A percentile compares a stretch with the other conserved stretches of the same genome.
Conservation (phyloP, 176 grass and related monocot species). For the Hordeum vulgare region DNA sequence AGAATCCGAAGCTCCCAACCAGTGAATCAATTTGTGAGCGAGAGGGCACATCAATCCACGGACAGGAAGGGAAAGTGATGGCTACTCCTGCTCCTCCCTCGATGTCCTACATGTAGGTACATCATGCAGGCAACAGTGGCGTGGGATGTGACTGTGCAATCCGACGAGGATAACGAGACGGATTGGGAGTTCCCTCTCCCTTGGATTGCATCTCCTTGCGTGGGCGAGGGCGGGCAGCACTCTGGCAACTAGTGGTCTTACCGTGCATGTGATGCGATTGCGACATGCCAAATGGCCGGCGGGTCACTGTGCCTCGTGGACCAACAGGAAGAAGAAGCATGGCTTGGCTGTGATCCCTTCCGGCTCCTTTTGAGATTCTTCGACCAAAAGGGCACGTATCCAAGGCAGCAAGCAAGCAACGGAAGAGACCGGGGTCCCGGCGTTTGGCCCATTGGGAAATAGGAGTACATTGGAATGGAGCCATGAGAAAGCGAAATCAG, state of each 20-base stretch:
- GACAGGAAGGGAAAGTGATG: neutral
- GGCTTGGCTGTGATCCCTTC: neutral
- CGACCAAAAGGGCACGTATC: neutral
- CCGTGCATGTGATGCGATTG: neutral
- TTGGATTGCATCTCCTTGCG: neutral
- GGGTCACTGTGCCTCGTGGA: neutral
- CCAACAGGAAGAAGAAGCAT: neutral
- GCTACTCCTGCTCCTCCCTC: neutral
- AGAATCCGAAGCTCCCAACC: neutral
- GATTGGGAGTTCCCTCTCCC: neutral
- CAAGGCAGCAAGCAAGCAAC: too few species aligned
- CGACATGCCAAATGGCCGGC: neutral
- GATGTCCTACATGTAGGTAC: neutral
- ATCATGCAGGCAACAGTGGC: neutral
- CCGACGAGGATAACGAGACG: conserved; percentile 12
- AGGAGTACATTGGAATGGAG: too few species aligned
- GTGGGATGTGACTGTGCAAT: conserved; percentile 24
- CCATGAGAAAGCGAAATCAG: too few species aligned
- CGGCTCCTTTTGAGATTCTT: neutral
- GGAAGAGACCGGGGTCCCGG: too few species aligned
- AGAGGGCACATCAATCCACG: neutral
- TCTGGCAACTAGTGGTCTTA: neutral
- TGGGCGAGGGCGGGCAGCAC: neutral
- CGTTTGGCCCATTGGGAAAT: too few species aligned
- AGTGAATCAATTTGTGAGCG: neutral